A percentile compares a stretch with the other conserved stretches of the same genome.
These are phyloP conservation scores for Sporobolomyces phaffii DNA, from an alignment of 768 basidiomycete species.

Conservation along the genomic window DNA sequence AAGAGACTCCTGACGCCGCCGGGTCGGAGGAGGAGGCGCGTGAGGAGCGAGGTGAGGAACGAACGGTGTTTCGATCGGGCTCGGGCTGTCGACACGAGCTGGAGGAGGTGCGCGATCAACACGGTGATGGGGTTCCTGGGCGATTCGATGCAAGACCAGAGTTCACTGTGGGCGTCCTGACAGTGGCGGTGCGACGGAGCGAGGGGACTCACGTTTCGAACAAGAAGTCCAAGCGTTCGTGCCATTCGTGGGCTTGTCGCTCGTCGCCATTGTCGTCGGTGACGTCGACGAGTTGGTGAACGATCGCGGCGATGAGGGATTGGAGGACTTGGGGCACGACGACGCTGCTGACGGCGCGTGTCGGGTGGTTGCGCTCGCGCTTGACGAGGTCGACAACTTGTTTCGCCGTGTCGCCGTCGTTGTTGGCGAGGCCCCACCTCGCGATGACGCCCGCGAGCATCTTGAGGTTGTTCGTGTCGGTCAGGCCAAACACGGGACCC, in stretches of 20 bases:
- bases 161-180: no score
- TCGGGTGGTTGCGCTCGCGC: not conserved
- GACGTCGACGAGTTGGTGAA: not conserved
- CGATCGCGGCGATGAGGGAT: not conserved
- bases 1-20: conserved; percentile 66
- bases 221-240: not conserved
- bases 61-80: not conserved
- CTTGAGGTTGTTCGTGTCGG: conserved; percentile 6
- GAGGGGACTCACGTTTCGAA: not conserved
- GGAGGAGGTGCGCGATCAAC: conserved; percentile 11
- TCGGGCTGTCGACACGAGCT: conserved; percentile 1
- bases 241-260: no score
- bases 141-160: not conserved
- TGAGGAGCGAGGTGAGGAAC: conserved; percentile 18
- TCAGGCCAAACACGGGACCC: conserved; percentile 16
- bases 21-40: conserved; percentile 61
- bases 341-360: conserved; percentile 1
- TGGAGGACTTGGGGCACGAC: conserved; percentile 9
- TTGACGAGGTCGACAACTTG: not conserved
- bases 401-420: not conserved
- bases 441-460: conserved; percentile 16
- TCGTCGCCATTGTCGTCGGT: not conserved
- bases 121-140: conserved; percentile 3
- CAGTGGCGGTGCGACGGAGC: not conserved
- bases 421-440: conserved; percentile 14